A percentile compares a stretch with the other conserved stretches of the same genome.
These are phyloP conservation scores for Aegilops sharonensis DNA, from an alignment of 176 grass and related monocot species.

Conservation along the genomic window DNA sequence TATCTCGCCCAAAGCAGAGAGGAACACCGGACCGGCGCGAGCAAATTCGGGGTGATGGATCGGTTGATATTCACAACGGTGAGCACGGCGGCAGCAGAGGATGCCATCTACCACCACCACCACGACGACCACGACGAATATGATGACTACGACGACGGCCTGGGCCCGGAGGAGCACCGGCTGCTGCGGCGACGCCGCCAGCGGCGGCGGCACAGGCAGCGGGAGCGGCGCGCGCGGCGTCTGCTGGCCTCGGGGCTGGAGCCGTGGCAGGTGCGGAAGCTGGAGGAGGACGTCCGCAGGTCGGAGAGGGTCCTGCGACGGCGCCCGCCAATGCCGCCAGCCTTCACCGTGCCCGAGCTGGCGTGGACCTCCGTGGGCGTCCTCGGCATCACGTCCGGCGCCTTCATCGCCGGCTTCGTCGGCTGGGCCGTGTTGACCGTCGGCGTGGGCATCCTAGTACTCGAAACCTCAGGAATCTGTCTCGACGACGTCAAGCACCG, in stretches of 20 bases:
- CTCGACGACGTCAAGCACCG: background rate
- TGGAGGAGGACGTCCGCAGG: background rate
- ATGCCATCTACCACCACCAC: background rate
- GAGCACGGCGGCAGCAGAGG: background rate
- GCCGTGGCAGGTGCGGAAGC: background rate
- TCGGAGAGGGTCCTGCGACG: background rate
- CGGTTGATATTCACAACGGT: too few relatives aligned
- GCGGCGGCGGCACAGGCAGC: background rate
- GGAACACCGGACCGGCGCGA: too few relatives aligned
- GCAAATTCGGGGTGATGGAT: too few relatives aligned
- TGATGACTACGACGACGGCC: background rate
- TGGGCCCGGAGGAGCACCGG: background rate
- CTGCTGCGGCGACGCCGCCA: background rate
- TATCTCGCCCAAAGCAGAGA: too few relatives aligned
- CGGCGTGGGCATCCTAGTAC: background rate
- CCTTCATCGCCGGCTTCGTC: background rate
- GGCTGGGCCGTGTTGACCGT: background rate
- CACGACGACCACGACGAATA: background rate
- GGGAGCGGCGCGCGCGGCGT: background rate
- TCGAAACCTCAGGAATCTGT: background rate
- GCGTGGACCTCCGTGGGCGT: background rate
- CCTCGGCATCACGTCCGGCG: background rate
- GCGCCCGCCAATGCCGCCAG: background rate
- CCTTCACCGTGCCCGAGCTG: background rate
- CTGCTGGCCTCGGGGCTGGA: background rate